Evolutionary conservation across 768 basidiomycete genomes (phyloP).

Genomic region (Mrakia frigida): DNA sequence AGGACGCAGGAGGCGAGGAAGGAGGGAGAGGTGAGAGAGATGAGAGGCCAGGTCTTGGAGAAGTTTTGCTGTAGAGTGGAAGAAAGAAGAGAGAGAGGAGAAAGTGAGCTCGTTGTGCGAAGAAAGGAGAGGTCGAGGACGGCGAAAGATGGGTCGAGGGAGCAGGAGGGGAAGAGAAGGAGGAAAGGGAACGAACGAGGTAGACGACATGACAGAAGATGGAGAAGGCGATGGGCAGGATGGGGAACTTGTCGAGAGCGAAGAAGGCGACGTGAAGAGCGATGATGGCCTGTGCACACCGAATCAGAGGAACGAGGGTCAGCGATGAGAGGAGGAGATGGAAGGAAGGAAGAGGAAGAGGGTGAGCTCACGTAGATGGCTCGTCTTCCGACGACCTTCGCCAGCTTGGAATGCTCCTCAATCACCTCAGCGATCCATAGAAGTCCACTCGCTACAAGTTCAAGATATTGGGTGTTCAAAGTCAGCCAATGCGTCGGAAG

Average conservation of each 20-base stretch:
- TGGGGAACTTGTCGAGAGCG: slow-evolving; percentile 73
- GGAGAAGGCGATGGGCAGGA: slow-evolving; percentile 69
- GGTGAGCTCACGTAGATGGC: slow-evolving; percentile 72
- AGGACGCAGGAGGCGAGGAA: slow-evolving; percentile 81
- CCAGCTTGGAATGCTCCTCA: slow-evolving; percentile 79
- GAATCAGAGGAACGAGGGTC: background rate
- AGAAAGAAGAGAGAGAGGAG: background rate
- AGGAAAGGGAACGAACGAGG: slow-evolving; percentile 47
- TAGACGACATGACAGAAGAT: slow-evolving; percentile 80
- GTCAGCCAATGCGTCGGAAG: background rate
- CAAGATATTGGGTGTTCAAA: background rate
- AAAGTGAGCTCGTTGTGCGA: background rate
- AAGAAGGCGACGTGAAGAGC: slow-evolving; percentile 69
- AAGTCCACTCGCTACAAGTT: slow-evolving; percentile 76
- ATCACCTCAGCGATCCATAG: slow-evolving; percentile 92
- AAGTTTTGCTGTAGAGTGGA: slow-evolving; percentile 58
- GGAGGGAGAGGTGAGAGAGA: slow-evolving; percentile 74
- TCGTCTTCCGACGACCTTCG: slow-evolving; percentile 76
- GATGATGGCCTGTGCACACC: slow-evolving; percentile 61
- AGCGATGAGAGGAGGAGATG: slow-evolving; percentile 19
- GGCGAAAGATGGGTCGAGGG: background rate
- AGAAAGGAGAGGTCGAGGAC: background rate
- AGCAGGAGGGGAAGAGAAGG: background rate
- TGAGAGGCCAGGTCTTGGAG: slow-evolving; percentile 80
- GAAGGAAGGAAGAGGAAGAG: slow-evolving; percentile 27